A percentile compares a stretch with the other conserved stretches of the same genome.
Evolutionary conservation across 257 asterid species (phyloP).

Genomic region (Eucommia ulmoides): DNA sequence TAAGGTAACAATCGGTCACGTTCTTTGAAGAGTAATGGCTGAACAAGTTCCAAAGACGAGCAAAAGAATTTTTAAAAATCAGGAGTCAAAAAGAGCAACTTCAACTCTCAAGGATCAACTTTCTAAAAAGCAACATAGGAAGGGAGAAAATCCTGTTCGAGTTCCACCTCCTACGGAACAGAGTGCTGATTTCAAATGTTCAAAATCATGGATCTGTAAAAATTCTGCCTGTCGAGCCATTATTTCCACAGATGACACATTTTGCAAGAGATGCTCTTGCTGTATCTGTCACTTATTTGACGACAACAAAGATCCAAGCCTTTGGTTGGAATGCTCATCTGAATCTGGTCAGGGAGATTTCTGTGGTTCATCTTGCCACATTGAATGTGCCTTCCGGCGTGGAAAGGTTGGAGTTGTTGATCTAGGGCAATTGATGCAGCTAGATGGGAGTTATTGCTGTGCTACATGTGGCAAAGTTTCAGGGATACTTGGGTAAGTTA

Average conservation of each 20-base stretch:
- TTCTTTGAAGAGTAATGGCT: conserved; percentile 34
- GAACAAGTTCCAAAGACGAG: conserved; percentile 40
- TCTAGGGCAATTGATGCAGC: conserved; percentile 68
- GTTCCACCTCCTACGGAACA: conserved; percentile 43
- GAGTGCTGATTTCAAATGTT: no score
- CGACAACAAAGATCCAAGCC: conserved; percentile 90
- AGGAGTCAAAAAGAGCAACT: conserved; percentile 43
- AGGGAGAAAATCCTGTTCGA: conserved; percentile 60
- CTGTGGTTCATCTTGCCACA: conserved; percentile 85
- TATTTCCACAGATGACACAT: conserved; percentile 56
- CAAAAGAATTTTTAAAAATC: conserved; percentile 32
- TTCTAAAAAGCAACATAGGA: conserved; percentile 53
- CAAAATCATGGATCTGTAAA: conserved; percentile 61
- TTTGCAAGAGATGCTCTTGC: conserved; percentile 88
- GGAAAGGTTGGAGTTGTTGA: conserved; percentile 82
- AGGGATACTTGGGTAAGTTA: conserved; percentile 71
- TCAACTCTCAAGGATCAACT: conserved; percentile 48
- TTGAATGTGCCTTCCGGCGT: conserved; percentile 66
- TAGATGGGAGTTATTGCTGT: conserved; percentile 89
- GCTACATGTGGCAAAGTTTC: conserved; percentile 86
- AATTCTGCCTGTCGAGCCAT: conserved; percentile 73
- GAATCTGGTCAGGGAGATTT: conserved; percentile 56
- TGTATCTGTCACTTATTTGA: conserved; percentile 80
- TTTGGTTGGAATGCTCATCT: conserved; percentile 76
- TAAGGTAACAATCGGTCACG: no score